Evolutionary conservation across 257 asterid genomes (phyloP).

Genomic region (Ehretia macrophylla): DNA sequence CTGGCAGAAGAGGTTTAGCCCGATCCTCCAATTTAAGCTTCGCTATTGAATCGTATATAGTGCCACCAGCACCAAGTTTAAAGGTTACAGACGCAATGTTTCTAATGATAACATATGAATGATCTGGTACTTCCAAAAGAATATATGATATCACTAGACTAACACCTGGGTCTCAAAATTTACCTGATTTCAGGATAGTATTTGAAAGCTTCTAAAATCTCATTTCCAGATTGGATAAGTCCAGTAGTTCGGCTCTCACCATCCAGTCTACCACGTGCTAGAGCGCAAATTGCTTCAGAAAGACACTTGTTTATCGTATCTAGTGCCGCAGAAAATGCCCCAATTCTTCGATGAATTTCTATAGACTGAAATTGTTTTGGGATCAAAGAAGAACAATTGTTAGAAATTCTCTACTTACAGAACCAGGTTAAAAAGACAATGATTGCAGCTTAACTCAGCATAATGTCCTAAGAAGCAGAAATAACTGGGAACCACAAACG

Average conservation of each 20-base stretch:
- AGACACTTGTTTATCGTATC: constrained; percentile 83
- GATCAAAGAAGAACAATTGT: neutral
- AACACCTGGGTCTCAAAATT: neutral
- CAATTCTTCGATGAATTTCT: constrained; percentile 86
- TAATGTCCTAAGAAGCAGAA: neutral
- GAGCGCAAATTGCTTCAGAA: constrained; percentile 85
- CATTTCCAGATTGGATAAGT: constrained; percentile 81
- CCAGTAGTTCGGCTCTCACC: constrained; percentile 88
- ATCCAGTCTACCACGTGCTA: constrained; percentile 86
- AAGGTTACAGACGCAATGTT: no score
- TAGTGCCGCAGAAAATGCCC: constrained; percentile 86
- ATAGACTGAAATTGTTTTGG: constrained; percentile 47
- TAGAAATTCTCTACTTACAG: neutral
- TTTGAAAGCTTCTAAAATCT: constrained; percentile 78
- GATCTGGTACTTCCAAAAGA: no score
- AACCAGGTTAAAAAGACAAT: neutral
- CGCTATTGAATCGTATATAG: no score
- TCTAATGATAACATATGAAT: no score
- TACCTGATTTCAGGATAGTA: constrained; percentile 86
- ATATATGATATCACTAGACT: no score
- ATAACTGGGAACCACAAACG: neutral
- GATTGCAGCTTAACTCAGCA: neutral
- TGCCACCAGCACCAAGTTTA: no score
- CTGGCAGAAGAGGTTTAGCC: no score
- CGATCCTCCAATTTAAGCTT: no score